Conservation (phyloP, 2,329 filamentous ascomycete genomes). For the Cercospora sojina region DNA sequence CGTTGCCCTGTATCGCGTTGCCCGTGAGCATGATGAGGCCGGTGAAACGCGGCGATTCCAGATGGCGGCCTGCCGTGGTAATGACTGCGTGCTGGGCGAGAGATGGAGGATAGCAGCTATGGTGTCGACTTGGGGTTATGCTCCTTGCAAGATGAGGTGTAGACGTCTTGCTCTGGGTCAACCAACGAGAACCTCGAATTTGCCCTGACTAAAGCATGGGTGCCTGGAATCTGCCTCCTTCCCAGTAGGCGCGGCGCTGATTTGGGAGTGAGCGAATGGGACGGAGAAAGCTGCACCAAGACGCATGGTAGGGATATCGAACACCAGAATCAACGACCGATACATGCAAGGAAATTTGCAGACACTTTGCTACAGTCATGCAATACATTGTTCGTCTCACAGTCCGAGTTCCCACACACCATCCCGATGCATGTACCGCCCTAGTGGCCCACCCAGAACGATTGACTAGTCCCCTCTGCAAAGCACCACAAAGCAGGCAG, state of each 20-base stretch:
- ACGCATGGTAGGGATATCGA: not conserved
- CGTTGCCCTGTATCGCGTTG: not conserved
- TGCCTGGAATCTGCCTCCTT: not conserved
- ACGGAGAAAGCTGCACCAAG: not conserved
- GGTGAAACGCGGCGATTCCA: not conserved
- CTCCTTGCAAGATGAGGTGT: not conserved
- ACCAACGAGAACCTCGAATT: not conserved
- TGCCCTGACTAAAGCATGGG: not conserved
- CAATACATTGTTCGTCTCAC: not conserved
- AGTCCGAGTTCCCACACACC: not conserved
- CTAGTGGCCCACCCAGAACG: slow-evolving; percentile 1
- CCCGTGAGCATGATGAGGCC: not conserved
- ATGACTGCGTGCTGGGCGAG: not conserved
- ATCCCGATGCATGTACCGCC: not conserved
- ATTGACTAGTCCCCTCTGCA: slow-evolving; percentile 28
- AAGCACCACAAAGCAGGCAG: slow-evolving; percentile 34
- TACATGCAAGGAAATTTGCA: not conserved
- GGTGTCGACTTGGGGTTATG: not conserved
- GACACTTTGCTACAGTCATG: not conserved
- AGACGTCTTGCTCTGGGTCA: not conserved
- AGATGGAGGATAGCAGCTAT: not conserved
- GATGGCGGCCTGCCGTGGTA: not conserved
- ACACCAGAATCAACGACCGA: not conserved
- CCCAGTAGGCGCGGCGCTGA: not conserved
- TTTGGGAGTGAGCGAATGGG: not conserved